Evolutionary conservation across 2,329 filamentous ascomycete genomes (phyloP).

Genomic region (Fusarium sublunatum): DNA sequence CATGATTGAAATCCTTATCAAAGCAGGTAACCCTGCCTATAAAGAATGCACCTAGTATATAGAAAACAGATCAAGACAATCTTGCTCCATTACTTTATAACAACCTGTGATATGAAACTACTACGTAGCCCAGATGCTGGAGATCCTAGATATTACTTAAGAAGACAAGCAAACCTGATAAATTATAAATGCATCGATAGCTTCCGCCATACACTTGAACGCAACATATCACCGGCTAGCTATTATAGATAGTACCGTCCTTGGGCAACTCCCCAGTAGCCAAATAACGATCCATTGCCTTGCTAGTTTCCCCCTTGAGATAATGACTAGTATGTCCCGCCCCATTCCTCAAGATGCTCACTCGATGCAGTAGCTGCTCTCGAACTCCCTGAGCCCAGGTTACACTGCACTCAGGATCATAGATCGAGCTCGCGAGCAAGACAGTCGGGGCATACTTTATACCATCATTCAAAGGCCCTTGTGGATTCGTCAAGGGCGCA

Average conservation of each 20-base stretch:
- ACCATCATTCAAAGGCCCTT: conserved; percentile 12
- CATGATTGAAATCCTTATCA: no score
- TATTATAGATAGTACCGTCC: conserved; percentile 38
- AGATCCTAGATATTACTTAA: no score
- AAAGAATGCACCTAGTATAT: no score
- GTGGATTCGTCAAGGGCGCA: conserved; percentile 26
- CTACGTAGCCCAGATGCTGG: no score
- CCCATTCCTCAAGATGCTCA: conserved; percentile 43
- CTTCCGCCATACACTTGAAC: neutral
- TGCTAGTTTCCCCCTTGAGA: conserved; percentile 34
- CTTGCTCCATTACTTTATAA: no score
- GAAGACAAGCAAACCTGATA: no score
- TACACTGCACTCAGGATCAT: conserved; percentile 38
- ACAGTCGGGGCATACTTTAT: conserved; percentile 27
- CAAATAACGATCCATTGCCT: conserved; percentile 37
- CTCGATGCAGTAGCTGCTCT: conserved; percentile 33
- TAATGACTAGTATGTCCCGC: conserved; percentile 41
- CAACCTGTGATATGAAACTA: no score
- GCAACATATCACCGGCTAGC: neutral
- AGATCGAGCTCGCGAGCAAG: conserved; percentile 32
- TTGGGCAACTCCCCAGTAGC: conserved; percentile 36
- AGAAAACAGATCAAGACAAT: no score
- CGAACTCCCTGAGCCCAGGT: conserved; percentile 37
- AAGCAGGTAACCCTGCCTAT: no score
- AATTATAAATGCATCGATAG: no score